A percentile compares a stretch with the other conserved stretches of the same genome.
Conservation (phyloP, 1,284 basidiomycete genomes). For the Trametes sp. region DNA sequence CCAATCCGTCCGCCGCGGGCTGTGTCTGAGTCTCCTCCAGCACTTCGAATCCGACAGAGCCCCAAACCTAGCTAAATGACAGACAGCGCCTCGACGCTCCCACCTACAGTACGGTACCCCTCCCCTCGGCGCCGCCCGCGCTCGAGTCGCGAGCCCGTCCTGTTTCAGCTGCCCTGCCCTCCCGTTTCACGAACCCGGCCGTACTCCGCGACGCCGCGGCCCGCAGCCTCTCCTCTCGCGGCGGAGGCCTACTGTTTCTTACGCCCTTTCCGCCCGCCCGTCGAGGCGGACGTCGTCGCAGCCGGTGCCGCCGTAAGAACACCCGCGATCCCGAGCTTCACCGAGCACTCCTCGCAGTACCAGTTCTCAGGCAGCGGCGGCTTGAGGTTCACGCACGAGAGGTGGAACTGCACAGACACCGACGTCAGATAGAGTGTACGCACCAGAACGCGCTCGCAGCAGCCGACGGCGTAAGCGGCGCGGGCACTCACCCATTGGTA, state of each 20-base stretch:
- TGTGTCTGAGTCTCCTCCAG: not conserved
- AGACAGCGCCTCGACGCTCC: slow-evolving; percentile 6
- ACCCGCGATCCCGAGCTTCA: slow-evolving; percentile 29
- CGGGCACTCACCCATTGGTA: slow-evolving; percentile 70
- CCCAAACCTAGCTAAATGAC: slow-evolving; percentile 25
- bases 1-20: not conserved
- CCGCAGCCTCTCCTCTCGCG: not conserved
- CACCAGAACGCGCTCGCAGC: not conserved
- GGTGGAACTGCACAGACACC: slow-evolving; percentile 57
- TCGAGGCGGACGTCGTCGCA: slow-evolving; percentile 20
- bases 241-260: slow-evolving; percentile 35
- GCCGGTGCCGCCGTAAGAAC: slow-evolving; percentile 26
- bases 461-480: not conserved
- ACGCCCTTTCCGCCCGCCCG: slow-evolving; percentile 41
- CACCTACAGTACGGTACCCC: not conserved
- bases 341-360: slow-evolving; percentile 64
- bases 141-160: not conserved
- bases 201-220: not conserved
- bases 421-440: not conserved
- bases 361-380: slow-evolving; percentile 66
- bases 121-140: not conserved
- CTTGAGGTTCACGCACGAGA: slow-evolving; percentile 66
- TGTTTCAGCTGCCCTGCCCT: slow-evolving; percentile 21
- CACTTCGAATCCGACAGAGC: slow-evolving; percentile 2
- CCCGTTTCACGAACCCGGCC: slow-evolving; percentile 13